A percentile compares a stretch with the other conserved stretches of the same genome.
These are phyloP conservation scores for Cyberlindnera sargentensis DNA, from an alignment of 805 yeast genomes.

Conservation along the genomic window DNA sequence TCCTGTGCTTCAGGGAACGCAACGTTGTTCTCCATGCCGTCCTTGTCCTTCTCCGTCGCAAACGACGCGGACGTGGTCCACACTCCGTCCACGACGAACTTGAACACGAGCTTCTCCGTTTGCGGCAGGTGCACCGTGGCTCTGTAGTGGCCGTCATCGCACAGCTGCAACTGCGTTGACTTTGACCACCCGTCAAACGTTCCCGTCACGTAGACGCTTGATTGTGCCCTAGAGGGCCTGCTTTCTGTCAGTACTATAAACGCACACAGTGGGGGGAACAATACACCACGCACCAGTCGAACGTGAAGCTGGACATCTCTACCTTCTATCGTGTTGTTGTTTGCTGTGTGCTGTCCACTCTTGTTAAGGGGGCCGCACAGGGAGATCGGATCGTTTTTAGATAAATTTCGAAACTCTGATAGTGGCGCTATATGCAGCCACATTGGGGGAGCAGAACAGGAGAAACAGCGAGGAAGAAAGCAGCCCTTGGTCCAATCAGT, in stretches of 20 bases:
- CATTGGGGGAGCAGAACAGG: too few species aligned
- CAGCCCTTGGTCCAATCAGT: too few species aligned
- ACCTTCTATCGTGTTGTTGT: too few species aligned
- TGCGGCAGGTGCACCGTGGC: conserved; percentile 38
- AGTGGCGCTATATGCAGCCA: too few species aligned
- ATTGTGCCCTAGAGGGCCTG: neutral
- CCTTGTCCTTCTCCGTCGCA: conserved; percentile 31
- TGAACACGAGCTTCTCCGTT: conserved; percentile 36
- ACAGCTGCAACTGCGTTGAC: conserved; percentile 34
- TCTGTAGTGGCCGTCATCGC: conserved; percentile 33
- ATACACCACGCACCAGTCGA: too few species aligned
- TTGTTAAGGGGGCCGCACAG: too few species aligned
- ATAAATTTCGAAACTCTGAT: too few species aligned
- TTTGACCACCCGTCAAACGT: conserved; percentile 51
- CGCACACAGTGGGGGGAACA: too few species aligned
- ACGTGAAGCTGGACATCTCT: too few species aligned
- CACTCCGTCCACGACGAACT: conserved; percentile 50
- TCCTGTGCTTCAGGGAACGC: conserved; percentile 20
- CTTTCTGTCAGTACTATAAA: neutral
- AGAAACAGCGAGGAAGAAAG: too few species aligned
- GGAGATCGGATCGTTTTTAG: too few species aligned
- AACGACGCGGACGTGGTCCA: conserved; percentile 40
- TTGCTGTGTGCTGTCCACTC: too few species aligned
- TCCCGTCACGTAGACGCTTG: conserved; percentile 51
- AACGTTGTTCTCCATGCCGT: conserved; percentile 49